Base-by-base conservation (phyloP, 805 yeast genomes). In the Nakazawaea siamensis region DNA sequence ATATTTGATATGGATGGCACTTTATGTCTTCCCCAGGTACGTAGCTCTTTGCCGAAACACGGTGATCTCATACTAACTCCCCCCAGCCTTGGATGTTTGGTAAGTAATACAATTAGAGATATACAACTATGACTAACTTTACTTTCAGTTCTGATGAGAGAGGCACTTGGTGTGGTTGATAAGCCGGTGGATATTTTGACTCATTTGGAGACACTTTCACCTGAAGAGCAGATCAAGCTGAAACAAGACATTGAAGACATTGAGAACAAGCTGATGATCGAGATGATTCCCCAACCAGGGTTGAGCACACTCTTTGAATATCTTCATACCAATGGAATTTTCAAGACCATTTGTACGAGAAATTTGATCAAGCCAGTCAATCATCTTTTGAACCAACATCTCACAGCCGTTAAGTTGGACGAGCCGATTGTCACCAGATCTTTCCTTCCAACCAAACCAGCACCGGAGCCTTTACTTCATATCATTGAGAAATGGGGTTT, bases 1-100 rank as follows among this genome's bases (percentile, higher is more conserved):
- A 62, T 81, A 1, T 81, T 81, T 49, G 90, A 81, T 47, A 80
- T 81, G 90, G 90, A 81, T 50, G 88, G 88, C 4, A 81, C 90
- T 0, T 49, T 81, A 36, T 75, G 82, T 43, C 56, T 70, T 11
- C 85, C 86, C 1, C 85, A 78, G 48, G 55, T 50, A 27, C 13
- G 58, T 43, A 31, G 23, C 6, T 20, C 14, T 12, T 21, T 21
- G 10, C 3, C n/a, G n/a, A n/a, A n/a, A n/a, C n/a, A n/a, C n/a
- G n/a, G n/a, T 20, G 23, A 10, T 20, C 23, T 20, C 23, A 8
- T 20, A 10, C 10, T 10, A 8, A 10, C 23, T 20, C 10, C 10
- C 23, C 23, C 23, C 12, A 29, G 27, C 6, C 20, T 14, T 49
- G 53, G 46, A 59, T 59, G 64, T 59, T 59, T 38, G 42, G 45